phyloP scores from a whole-genome alignment of 331 rosid species.

The Ulmus americana region DNA sequence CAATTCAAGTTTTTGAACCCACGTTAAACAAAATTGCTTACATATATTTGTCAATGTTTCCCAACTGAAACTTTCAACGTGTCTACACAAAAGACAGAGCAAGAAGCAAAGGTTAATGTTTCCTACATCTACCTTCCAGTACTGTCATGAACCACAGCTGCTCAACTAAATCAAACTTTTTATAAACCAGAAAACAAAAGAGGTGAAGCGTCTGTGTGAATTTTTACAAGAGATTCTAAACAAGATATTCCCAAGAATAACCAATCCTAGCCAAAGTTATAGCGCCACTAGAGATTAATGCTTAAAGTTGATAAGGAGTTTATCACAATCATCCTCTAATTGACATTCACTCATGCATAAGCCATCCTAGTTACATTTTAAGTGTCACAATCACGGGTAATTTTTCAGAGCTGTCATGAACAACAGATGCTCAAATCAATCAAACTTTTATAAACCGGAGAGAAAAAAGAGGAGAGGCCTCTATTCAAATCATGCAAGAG shows the following conservation, averaged over 20 bases:
- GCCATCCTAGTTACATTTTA: no score
- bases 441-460: background rate
- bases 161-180: background rate
- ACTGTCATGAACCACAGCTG: background rate
- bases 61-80: background rate
- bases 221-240: background rate
- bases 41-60: background rate
- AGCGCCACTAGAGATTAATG: background rate
- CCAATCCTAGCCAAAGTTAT: background rate
- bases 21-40: background rate
- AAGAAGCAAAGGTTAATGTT: background rate
- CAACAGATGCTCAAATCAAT: background rate
- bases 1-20: conserved; percentile 23
- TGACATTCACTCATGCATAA: no score
- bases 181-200: background rate
- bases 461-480: no score
- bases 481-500: background rate
- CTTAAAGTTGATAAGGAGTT: background rate
- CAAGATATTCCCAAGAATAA: background rate
- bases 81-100: background rate
- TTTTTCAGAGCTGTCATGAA: background rate
- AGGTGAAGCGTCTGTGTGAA: no score
- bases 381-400: no score
- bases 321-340: background rate
- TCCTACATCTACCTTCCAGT: background rate